Percentiles rank a stretch among this genome's conserved stretches.
These are phyloP conservation scores for Herpetospermum pedunculosum DNA, from an alignment of 306 rosid genomes.

Conservation along the genomic window DNA sequence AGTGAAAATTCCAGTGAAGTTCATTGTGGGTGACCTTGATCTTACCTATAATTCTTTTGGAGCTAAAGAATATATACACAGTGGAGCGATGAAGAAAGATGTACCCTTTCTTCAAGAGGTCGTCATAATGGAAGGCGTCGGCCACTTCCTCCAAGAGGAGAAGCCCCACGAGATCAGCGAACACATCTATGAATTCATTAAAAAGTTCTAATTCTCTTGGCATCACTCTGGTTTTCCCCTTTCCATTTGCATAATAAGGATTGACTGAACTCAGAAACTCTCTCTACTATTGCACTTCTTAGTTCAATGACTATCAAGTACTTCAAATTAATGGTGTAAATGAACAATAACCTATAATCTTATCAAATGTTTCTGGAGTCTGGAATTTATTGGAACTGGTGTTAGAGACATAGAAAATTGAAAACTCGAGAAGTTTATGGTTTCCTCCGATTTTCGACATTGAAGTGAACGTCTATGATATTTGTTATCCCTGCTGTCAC, in stretches of 20 bases:
- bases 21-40: constrained; percentile 70
- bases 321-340: neutral
- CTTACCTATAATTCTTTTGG: constrained; percentile 43
- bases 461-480: constrained; percentile 55
- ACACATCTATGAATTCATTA: constrained; percentile 49
- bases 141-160: constrained; percentile 61
- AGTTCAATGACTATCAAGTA: neutral
- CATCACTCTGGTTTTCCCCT: neutral
- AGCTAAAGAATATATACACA: constrained; percentile 49
- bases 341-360: neutral
- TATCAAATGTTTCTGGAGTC: neutral
- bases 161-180: constrained; percentile 43
- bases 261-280: neutral
- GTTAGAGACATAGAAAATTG: neutral
- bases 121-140: constrained; percentile 58
- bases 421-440: neutral
- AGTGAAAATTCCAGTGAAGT: constrained; percentile 59
- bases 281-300: neutral
- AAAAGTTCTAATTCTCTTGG: constrained; percentile 18
- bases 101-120: constrained; percentile 65
- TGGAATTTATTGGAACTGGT: neutral
- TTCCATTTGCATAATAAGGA: neutral
- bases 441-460: constrained; percentile 44
- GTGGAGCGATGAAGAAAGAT: constrained; percentile 58
- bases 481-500: constrained; percentile 80